phyloP scores from a whole-genome alignment of 129 eudicot genomes.

The Flaveria sonorensis region DNA sequence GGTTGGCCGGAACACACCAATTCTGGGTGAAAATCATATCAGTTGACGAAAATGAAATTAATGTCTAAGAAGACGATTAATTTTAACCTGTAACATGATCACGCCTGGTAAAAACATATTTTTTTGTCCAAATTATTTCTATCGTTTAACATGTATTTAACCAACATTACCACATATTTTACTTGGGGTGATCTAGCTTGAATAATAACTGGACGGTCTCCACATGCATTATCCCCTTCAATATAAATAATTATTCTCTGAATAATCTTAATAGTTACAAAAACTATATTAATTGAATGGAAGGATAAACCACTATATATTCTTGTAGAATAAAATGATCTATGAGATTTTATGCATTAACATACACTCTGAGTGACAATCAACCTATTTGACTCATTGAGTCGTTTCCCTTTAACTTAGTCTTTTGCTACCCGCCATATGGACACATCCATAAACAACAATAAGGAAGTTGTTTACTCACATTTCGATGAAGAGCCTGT shows the following conservation, averaged over 20 bases:
- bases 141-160: not conserved
- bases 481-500: slow-evolving; percentile 14
- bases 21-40: not conserved
- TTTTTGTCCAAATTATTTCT: no score
- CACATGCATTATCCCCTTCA: not conserved
- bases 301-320: no score
- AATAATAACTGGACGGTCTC: not conserved
- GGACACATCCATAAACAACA: not conserved
- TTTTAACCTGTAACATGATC: not conserved
- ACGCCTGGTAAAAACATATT: not conserved
- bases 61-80: not conserved
- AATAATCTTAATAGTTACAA: no score
- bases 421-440: not conserved
- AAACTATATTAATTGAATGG: no score
- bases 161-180: not conserved
- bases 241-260: no score
- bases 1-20: not conserved
- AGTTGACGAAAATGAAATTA: not conserved
- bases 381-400: not conserved
- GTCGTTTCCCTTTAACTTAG: not conserved
- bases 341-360: no score
- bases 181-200: no score
- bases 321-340: no score
- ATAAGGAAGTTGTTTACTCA: not conserved
- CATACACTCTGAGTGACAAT: not conserved